Evolutionary conservation across 495 filamentous ascomycete species (phyloP), one percentile per base, ranked within the genome.

Genomic region (Sabuloglossum arenarium): DNA sequence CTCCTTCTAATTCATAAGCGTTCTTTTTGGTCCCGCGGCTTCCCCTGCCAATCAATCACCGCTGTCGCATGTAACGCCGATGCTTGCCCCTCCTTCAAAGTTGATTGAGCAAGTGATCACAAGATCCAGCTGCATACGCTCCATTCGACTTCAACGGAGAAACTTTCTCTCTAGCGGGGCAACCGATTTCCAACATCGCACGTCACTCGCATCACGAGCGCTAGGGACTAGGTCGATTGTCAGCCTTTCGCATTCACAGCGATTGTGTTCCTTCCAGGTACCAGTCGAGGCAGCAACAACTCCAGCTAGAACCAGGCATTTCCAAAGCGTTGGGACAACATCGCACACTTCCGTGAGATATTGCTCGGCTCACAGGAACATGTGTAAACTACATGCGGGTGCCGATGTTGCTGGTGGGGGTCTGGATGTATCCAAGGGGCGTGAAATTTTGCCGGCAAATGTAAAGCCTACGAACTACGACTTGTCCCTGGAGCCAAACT

Each of bases 401-500:
- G 66, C 67, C 60, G 66, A 69, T 9, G 67, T 65, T 52, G 71
- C 69, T 53, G 68, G 63, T 43, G 67, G 72, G 55, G 71, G 70
- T 54, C 66, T 71, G 55, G 68, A 70, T 50, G 67, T 73, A 52
- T 66, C 73, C 58, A 66, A 69, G 58, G 72, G 69, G 29, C 70
- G 79, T 56, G 79, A 79, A 64, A 73, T 82, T 46, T 72, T 82
- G 59, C 79, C 79, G 50, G 70, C 71, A 59, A 81, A 82, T 64
- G 78, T 82, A 49, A 70, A 77, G 53, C 81, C 84, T 11, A 67
- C 66, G 0, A 80, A 86, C 68, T 87, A 88, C 66, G 73, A 83
- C 65, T 69, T 88, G 51, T 82, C 79, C 21, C 70, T 88, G 27
- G 84, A 88, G 70, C 84, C 84, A 54, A 71, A 86, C 67, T 76